phyloP scores from a whole-genome alignment of 1,139 yeast species.

The Saccharomyces hybrid region DNA sequence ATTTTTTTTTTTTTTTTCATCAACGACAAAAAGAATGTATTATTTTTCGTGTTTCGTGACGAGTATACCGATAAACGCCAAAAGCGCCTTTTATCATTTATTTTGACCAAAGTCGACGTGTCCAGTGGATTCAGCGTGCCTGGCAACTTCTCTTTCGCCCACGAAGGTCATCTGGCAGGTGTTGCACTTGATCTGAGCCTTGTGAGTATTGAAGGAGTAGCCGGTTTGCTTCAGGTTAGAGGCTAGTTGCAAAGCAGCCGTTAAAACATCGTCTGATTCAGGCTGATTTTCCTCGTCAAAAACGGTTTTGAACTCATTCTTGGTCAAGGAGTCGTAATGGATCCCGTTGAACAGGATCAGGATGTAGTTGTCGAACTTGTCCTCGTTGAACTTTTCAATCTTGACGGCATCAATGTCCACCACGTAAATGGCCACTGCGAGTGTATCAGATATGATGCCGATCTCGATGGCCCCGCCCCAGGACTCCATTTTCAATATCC shows the following conservation, averaged over 20 bases:
- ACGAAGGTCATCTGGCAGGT: conserved; percentile 45
- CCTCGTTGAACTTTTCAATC: conserved; percentile 49
- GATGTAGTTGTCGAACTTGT: conserved; percentile 37
- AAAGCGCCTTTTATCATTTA: background rate
- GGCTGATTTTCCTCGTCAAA: conserved; percentile 29
- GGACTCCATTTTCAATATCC: conserved; percentile 55
- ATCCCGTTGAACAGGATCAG: conserved; percentile 61
- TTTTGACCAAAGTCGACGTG: conserved; percentile 59
- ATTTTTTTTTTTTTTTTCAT: conserved; percentile 1
- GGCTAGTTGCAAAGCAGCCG: conserved; percentile 39
- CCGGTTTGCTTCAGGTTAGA: conserved; percentile 43
- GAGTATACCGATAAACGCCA: conserved; percentile 1
- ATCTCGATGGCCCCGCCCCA: conserved; percentile 90
- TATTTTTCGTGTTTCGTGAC: conserved; percentile 2
- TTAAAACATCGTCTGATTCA: conserved; percentile 31
- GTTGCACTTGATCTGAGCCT: conserved; percentile 51
- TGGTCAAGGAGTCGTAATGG: conserved; percentile 57
- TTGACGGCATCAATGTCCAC: conserved; percentile 62
- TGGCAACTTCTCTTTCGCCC: conserved; percentile 62
- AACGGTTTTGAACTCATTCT: conserved; percentile 30
- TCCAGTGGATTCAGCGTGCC: conserved; percentile 58
- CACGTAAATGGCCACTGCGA: conserved; percentile 49
- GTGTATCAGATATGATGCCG: conserved; percentile 51
- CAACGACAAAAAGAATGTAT: conserved; percentile 3
- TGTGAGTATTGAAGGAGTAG: conserved; percentile 61